Evolutionary conservation across 768 basidiomycete species (phyloP).

Genomic region (Trichaptum fuscoviolaceum): DNA sequence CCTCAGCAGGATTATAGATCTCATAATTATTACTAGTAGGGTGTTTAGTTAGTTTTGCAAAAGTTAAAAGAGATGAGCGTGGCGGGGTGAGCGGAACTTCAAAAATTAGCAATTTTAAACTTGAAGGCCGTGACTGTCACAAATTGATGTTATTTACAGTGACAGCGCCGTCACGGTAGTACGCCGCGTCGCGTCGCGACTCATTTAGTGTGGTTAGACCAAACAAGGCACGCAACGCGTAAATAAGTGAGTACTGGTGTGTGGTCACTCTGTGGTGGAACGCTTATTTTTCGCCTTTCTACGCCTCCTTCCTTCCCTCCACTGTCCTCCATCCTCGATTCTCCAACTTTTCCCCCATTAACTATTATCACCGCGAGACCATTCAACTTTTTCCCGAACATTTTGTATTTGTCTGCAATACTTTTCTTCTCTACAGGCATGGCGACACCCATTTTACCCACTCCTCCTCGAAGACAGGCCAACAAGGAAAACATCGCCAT

Average conservation of each 20-base stretch:
- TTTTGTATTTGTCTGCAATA: constrained; percentile 11
- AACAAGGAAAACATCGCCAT: constrained; percentile 49
- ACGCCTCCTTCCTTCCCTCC: constrained; percentile 16
- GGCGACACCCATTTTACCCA: constrained; percentile 44
- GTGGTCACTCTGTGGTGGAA: background rate
- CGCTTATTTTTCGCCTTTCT: constrained; percentile 13
- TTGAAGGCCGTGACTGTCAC: no score
- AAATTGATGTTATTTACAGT: no score
- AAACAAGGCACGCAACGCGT: constrained; percentile 37
- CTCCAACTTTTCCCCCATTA: constrained; percentile 2
- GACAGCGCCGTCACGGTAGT: no score
- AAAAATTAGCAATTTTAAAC: no score
- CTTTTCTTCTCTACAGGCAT: constrained; percentile 5
- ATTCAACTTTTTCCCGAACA: constrained; percentile 6
- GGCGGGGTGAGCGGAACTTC: no score
- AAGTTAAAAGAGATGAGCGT: no score
- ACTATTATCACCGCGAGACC: background rate
- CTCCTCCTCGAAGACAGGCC: constrained; percentile 50
- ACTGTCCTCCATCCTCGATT: constrained; percentile 8
- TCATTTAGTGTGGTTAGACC: background rate
- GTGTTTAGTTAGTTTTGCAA: no score
- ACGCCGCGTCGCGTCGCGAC: no score
- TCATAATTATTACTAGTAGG: no score
- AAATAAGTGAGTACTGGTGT: constrained; percentile 21
- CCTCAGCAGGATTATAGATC: no score